Conservation (phyloP, 208 protist species). For the Wallacemonas sp. region DNA sequence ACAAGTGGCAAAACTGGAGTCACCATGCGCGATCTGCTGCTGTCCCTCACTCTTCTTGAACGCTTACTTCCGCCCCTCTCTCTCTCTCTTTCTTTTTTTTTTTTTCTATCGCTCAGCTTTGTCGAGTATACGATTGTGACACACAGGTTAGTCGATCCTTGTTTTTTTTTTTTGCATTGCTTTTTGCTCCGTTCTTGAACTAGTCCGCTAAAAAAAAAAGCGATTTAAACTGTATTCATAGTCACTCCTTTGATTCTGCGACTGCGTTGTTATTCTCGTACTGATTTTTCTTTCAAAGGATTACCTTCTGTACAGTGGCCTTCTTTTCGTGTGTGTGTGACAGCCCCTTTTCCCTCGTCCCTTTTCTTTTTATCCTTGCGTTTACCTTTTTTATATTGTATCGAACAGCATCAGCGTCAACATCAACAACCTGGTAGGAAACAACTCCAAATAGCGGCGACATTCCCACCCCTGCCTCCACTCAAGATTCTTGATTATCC, state of each 20-base stretch:
- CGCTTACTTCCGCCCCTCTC: not conserved
- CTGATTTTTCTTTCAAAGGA: too few relatives aligned
- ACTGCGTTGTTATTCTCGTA: not conserved
- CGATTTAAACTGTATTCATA: not conserved
- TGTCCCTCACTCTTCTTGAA: too few relatives aligned
- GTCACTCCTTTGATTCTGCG: not conserved
- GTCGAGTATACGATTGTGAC: not conserved
- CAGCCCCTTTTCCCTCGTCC: not conserved
- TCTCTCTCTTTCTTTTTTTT: conserved; percentile 4
- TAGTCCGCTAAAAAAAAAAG: too few relatives aligned
- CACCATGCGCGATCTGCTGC: too few relatives aligned
- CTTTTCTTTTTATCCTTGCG: not conserved
- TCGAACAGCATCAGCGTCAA: not conserved
- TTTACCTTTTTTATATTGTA: not conserved
- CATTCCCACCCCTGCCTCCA: too few relatives aligned
- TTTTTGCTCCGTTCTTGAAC: not conserved
- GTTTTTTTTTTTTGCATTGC: conserved; percentile 28
- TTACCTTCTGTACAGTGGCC: too few relatives aligned
- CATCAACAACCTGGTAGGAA: too few relatives aligned
- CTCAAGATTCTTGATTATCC: conserved; percentile 11
- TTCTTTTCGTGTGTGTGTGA: not conserved
- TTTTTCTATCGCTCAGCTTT: conserved; percentile 7
- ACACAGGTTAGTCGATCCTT: too few relatives aligned
- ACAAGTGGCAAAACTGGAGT: too few relatives aligned
- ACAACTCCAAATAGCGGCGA: too few relatives aligned